These are phyloP conservation scores for Fusarium sp. DNA, from an alignment of 2,329 filamentous ascomycete genomes.

Conservation along the genomic window DNA sequence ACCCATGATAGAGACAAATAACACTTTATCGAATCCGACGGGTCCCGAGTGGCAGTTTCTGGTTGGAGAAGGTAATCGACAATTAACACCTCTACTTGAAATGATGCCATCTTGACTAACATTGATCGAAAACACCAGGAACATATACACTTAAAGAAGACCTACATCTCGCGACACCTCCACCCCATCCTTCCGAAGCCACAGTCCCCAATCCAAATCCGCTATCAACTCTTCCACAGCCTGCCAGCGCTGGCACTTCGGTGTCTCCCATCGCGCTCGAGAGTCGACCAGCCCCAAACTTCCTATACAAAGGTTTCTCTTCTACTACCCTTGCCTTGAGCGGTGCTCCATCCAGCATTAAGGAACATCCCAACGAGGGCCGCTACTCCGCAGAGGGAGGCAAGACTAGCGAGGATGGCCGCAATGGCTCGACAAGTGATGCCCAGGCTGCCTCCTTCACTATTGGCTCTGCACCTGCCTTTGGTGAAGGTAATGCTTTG, in stretches of 20 bases:
- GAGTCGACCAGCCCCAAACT: constrained; percentile 64
- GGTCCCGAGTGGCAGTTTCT: constrained; percentile 90
- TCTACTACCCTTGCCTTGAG: constrained; percentile 60
- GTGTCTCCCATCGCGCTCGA: constrained; percentile 81
- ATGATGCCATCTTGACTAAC: constrained; percentile 16
- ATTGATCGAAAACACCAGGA: constrained; percentile 61
- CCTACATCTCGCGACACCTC: constrained; percentile 90
- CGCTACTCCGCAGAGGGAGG: constrained; percentile 70
- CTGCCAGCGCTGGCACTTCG: constrained; percentile 87
- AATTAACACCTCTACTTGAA: background rate
- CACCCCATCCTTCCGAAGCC: constrained; percentile 93
- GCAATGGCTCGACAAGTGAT: constrained; percentile 65
- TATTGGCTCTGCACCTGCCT: constrained; percentile 69
- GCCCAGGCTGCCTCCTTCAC: constrained; percentile 54
- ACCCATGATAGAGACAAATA: constrained; percentile 93
- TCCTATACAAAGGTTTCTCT: constrained; percentile 65
- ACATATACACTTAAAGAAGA: constrained; percentile 93
- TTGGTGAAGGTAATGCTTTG: constrained; percentile 86
- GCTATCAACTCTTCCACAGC: constrained; percentile 83
- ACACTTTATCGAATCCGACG: constrained; percentile 81
- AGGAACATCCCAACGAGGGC: constrained; percentile 70
- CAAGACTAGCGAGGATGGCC: constrained; percentile 66
- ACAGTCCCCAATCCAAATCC: constrained; percentile 90
- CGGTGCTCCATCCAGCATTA: constrained; percentile 62
- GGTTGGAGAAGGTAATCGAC: constrained; percentile 82